These are phyloP conservation scores for Scleroderma citrinum DNA, from an alignment of 768 basidiomycete species.

Conservation along the genomic window DNA sequence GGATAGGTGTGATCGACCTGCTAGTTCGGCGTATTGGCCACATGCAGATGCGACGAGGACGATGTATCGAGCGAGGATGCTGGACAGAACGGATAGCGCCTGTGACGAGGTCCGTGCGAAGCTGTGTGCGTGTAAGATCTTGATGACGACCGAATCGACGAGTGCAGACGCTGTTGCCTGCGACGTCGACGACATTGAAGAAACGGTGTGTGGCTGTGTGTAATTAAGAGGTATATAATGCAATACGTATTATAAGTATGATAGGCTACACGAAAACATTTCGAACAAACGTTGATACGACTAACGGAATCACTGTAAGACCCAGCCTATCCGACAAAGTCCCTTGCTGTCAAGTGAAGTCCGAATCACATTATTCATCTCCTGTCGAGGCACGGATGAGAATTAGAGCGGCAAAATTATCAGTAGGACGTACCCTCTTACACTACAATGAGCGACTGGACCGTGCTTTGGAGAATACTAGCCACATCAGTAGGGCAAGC, in stretches of 20 bases:
- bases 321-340: no score
- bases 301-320: no score
- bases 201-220: no score
- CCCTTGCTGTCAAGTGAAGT: no score
- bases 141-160: conserved; percentile 60
- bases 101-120: conserved; percentile 74
- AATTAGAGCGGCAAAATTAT: no score
- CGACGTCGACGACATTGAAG: conserved; percentile 14
- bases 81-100: conserved; percentile 64
- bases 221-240: no score
- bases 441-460: not conserved
- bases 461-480: conserved; percentile 2
- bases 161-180: conserved; percentile 50
- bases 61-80: conserved; percentile 72
- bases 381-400: no score
- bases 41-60: conserved; percentile 58
- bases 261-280: no score
- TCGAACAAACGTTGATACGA: no score
- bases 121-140: conserved; percentile 69
- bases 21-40: conserved; percentile 68
- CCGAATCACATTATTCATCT: no score
- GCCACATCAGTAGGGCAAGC: not conserved
- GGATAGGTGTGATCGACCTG: conserved; percentile 57
- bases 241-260: no score
- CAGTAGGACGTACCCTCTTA: not conserved